Conservation (phyloP, 148 eudicot species). For the Silene conica region DNA sequence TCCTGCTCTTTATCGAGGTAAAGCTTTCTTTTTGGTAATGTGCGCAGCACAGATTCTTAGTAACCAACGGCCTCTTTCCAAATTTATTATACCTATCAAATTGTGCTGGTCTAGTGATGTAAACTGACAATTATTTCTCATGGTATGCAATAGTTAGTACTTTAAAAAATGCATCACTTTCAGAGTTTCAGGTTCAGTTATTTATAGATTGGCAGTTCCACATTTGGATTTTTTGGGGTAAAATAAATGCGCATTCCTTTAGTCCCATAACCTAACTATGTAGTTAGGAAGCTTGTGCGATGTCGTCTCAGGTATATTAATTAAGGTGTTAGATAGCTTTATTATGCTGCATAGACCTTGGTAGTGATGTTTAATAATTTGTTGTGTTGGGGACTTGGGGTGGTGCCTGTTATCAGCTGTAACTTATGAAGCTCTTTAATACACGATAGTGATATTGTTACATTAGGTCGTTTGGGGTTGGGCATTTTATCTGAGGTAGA, state of each 20-base stretch:
- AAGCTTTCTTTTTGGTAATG: not conserved
- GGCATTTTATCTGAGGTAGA: not conserved
- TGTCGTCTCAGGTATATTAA: too few relatives aligned
- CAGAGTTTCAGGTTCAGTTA: too few relatives aligned
- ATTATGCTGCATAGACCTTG: too few relatives aligned
- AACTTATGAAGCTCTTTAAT: not conserved
- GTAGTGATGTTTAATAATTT: too few relatives aligned
- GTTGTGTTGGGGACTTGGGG: too few relatives aligned
- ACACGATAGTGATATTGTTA: not conserved
- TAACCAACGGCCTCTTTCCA: not conserved
- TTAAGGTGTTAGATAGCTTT: too few relatives aligned
- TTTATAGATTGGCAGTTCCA: not conserved
- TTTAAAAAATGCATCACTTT: not conserved
- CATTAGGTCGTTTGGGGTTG: not conserved
- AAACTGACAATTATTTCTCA: too few relatives aligned
- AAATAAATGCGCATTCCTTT: too few relatives aligned
- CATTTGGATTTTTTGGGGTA: not conserved
- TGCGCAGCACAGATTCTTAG: not conserved
- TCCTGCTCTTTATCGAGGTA: conserved; percentile 52
- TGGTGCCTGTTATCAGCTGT: not conserved
- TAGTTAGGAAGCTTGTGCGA: not conserved
- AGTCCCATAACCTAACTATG: too few relatives aligned
- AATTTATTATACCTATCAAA: not conserved
- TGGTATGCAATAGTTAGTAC: not conserved
- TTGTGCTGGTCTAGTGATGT: not conserved